Evolutionary conservation across 148 eudicot species (phyloP), one percentile per base, ranked within the genome.

Genomic region (Rhododendron vialii): DNA sequence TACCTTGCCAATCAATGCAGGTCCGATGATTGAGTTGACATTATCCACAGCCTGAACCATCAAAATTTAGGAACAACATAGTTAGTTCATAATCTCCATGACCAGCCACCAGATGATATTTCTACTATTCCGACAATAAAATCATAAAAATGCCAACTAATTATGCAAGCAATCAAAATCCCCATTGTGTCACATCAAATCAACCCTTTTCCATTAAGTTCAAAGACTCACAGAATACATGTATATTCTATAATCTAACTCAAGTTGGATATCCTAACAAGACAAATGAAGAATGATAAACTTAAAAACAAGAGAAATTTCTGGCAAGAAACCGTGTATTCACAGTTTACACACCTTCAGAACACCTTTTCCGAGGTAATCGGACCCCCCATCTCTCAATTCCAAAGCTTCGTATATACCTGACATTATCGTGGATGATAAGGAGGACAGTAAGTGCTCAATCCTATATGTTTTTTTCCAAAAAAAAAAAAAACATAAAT

Each of bases 371-470:
- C 99, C 99, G 78, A 95, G 92, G 90, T 90, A 95, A 83, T 95
- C 99, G 6, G 96, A 92, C 57, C 99, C 99, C 81, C 99, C 98
- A 87, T 96, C 99, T 88, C 99, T 92, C 83, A 96, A 89, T 85
- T 96, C 99, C 51, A 96, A 93, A 57, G 99, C 99, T 89, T 96
- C 98, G 59, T 96, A 96, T 71, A 96, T 85, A 84, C 99, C 99
- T 96, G 24, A 75, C 30, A 87, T 61, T 26, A 30, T 38, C 63
- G 45, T 59, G n/a, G 59, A 6, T n/a, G n/a, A 82, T 1, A 76
- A 7, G 59, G 20, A 73, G 50, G 3, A 4, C n/a, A 75, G 50
- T 82, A 15, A 76, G 35, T 1, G 41, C 13, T 47, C 57, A 67
- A 67, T 67, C 59, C 57, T 47, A n/a, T 4, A 22, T 2, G 28